Evolutionary conservation across 1,139 yeast genomes (phyloP), one percentile per base, ranked within the genome.

Genomic region (Candida smagusa): DNA sequence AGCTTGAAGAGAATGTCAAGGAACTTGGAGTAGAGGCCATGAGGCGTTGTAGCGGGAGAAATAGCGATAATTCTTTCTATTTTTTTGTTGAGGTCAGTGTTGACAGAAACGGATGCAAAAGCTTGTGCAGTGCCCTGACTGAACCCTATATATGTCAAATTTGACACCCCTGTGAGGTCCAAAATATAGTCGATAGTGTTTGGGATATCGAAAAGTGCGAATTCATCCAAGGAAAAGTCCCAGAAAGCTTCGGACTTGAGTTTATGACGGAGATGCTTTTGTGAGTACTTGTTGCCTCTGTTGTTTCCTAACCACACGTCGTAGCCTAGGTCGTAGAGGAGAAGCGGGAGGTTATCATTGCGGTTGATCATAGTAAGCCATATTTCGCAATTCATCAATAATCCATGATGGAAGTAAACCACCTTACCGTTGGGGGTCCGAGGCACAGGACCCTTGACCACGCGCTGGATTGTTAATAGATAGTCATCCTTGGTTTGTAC

Each of bases 251-350:
- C 63, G 4, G 64, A 53, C 30, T 55, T 53, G 22, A 84, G 74
- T 35, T 67, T 61, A 12, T 53, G 53, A 31, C 47, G 46, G 35
- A 70, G 48, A 48, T 71, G 76, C 43, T 71, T 70, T 42, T 67
- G 73, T 19, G 92, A 81, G 61, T 88, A 88, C 62, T 88, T 88
- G 62, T 88, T 89, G 19, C 96, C 96, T 38, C 96, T 66, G 53
- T 88, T 88, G 58, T 88, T 88, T 1, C 96, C 96, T 46, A 88
- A 63, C 90, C 94, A 88, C n/a, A 88, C 95, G 54, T 88, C 96
- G 56, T 81, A 88, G 2, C 96, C 96, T 43, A 80, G 58, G 45
- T 86, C 90, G 40, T 83, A 86, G 33, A 90, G 68, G 2, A 78
- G 66, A 53, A 85, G 83, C 0, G 97, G 96, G 38, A 90, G 60